Base-by-base conservation (phyloP, 2,329 filamentous ascomycete genomes). In the Hypoxylon sp. region DNA sequence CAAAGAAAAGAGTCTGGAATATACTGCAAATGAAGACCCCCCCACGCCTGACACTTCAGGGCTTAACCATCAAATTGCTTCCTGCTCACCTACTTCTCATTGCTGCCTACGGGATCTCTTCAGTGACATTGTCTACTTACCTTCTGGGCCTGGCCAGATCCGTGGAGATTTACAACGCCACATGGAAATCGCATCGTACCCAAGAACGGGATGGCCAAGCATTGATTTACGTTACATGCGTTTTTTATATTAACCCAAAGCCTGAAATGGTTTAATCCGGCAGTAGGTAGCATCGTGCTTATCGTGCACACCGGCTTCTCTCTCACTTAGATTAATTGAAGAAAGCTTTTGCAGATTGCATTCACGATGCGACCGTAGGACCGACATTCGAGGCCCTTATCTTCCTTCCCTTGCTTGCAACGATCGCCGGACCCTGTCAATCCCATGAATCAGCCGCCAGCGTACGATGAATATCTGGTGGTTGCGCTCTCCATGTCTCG, bases 201-300 rank as follows among this genome's bases (percentile, higher is more conserved):
- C 15, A n/a, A 33, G 40, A 56, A 46, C 54, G 54, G n/a, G n/a
- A 58, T 50, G 55, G 55, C 50, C 55, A 55, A 61, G 54, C 54
- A 58, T 61, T 24, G 31, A 47, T 20, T 42, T 33, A 48, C 45
- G 46, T 51, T 53, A 33, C 48, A 52, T 47, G 24, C 20, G n/a
- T 17, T 29, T 33, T n/a, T 15, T 35, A 20, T 40, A 40, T 48
- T 31, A 35, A 38, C 31, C 45, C n/a, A 15, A 60, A 10, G 48
- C 42, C 41, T 50, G 46, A 54, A 58, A 55, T 52, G 46, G 58
- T 26, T 60, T 45, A 54, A 50, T 54, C 54, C 27, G 23, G 42
- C 13, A 17, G 10, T 15, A 17, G 20, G 55, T 55, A 27, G 26
- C 7, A 45, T 29, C n/a, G n/a, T n/a, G n/a, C n/a, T n/a, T n/a